Evolutionary conservation across 208 protist species (phyloP).

Genomic region (Endotrypanum monterogeii): DNA sequence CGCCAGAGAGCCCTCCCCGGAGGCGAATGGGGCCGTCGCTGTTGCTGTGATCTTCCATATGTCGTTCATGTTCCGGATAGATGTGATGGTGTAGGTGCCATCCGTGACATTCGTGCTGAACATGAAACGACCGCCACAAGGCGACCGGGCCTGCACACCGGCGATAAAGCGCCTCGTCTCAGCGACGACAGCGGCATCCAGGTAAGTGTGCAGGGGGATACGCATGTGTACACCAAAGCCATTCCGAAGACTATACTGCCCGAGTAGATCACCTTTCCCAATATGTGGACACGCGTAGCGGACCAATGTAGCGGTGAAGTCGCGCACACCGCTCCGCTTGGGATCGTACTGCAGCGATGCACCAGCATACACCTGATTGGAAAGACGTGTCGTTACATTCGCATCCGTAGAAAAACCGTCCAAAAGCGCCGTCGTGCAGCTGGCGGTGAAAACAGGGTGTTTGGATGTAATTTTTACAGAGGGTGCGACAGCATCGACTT

Average conservation of each 20-base stretch:
- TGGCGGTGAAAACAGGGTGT: slow-evolving; percentile 45
- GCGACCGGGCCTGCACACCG: slow-evolving; percentile 54
- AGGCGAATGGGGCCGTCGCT: slow-evolving; percentile 31
- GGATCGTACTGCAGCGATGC: slow-evolving; percentile 55
- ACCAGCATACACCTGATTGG: slow-evolving; percentile 34
- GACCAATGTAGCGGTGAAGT: slow-evolving; percentile 42
- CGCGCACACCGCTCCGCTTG: slow-evolving; percentile 60
- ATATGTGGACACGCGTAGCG: slow-evolving; percentile 46
- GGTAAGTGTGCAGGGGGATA: slow-evolving; percentile 45
- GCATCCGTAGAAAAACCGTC: slow-evolving; percentile 38
- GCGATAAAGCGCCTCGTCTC: slow-evolving; percentile 58
- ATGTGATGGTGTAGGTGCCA: slow-evolving; percentile 35
- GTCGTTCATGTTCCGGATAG: slow-evolving; percentile 55
- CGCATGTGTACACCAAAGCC: slow-evolving; percentile 54
- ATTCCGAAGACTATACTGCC: slow-evolving; percentile 48
- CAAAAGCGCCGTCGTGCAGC: slow-evolving; percentile 18
- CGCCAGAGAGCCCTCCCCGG: neutral
- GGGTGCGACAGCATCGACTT: slow-evolving; percentile 21
- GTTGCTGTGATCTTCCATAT: slow-evolving; percentile 65
- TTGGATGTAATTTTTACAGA: slow-evolving; percentile 33
- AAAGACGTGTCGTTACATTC: slow-evolving; percentile 51
- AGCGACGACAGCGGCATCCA: slow-evolving; percentile 52
- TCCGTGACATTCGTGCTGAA: slow-evolving; percentile 59
- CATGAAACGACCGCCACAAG: slow-evolving; percentile 61
- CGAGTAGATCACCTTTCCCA: slow-evolving; percentile 52